Evolutionary conservation across 805 yeast genomes (phyloP).

Genomic region (Wickerhamia fluorescens): DNA sequence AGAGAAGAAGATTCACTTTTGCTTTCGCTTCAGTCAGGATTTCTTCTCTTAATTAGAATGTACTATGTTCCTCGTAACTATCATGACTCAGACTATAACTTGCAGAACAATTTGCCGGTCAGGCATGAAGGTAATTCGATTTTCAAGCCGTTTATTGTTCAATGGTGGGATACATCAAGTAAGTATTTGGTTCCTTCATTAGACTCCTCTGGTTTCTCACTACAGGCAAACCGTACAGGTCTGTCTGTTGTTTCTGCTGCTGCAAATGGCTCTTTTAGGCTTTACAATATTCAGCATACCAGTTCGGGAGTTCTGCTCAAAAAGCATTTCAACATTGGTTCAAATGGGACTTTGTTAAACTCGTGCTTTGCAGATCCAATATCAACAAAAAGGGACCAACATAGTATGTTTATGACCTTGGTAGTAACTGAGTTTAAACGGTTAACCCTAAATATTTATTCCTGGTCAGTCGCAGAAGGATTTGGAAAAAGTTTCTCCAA

Average conservation of each 20-base stretch:
- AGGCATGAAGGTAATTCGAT: constrained; percentile 12
- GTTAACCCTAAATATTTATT: constrained; percentile 28
- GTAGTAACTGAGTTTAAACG: constrained; percentile 32
- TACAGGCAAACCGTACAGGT: constrained; percentile 33
- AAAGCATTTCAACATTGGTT: constrained; percentile 31
- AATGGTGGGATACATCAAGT: constrained; percentile 39
- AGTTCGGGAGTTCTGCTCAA: constrained; percentile 31
- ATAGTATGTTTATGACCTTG: constrained; percentile 28
- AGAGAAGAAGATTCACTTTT: constrained; percentile 36
- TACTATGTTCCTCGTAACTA: constrained; percentile 27
- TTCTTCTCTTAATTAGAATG: constrained; percentile 31
- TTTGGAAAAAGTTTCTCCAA: constrained; percentile 23
- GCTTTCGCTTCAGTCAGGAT: constrained; percentile 34
- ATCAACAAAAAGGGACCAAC: constrained; percentile 13
- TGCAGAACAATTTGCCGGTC: constrained; percentile 6
- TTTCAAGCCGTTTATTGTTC: constrained; percentile 39
- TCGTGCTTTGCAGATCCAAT: constrained; percentile 37
- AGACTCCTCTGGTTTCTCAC: constrained; percentile 19
- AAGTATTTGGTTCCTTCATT: constrained; percentile 8
- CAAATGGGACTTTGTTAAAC: constrained; percentile 35
- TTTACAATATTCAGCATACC: constrained; percentile 30
- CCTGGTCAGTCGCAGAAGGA: constrained; percentile 34
- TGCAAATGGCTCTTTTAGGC: constrained; percentile 27
- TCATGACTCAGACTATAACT: constrained; percentile 16
- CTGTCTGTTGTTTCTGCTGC: constrained; percentile 32